Evolutionary conservation across 495 filamentous ascomycete species (phyloP), one percentile per base, ranked within the genome.

Genomic region (Xylaria curta): DNA sequence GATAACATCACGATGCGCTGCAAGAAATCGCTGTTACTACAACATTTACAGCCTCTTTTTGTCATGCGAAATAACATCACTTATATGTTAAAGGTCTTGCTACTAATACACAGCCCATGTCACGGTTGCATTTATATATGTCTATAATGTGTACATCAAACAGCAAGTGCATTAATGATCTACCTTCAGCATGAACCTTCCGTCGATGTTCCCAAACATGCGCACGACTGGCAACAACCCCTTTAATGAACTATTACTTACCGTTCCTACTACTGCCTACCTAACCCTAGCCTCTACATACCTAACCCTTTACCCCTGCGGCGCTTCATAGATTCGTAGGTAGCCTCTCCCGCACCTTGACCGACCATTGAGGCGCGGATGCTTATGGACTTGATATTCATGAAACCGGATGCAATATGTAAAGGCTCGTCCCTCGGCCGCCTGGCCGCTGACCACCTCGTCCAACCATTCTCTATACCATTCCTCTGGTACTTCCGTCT

Each of bases 381-480:
- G 54, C 3, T 36, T 10, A 15, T 40, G 13, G 28, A 51, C 40
- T 56, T 38, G 53, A 46, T 47, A 44, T 49, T 58, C 36, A 21
- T 69, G 67, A 69, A 69, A 69, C 65, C 67, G 67, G 67, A 59
- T 69, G 40, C 67, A 47, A 60, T 61, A 69, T 59, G 67, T 61
- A 69, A 47, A 69, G n/a, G 53, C 51, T 33, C 9, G 15, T 61
- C 67, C 40, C 19, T 56, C 58, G 53, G 53, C 54, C 67, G 42
- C 67, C 40, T 21, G 67, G 67, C 58, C 58, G 38, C 53, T 47
- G 58, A 60, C 58, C 67, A 40, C 28, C 12, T 49, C 53, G 24
- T 61, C 42, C 40, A 60, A 26, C 38, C 53, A 24, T 40, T 21
- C 4, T 61, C 54, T 49, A 7, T 49, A 12, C 65, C 26, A 12